Evolutionary conservation across 2,329 filamentous ascomycete species (phyloP), one percentile per base, ranked within the genome.

Genomic region (Chaetoscypha palmicola): DNA sequence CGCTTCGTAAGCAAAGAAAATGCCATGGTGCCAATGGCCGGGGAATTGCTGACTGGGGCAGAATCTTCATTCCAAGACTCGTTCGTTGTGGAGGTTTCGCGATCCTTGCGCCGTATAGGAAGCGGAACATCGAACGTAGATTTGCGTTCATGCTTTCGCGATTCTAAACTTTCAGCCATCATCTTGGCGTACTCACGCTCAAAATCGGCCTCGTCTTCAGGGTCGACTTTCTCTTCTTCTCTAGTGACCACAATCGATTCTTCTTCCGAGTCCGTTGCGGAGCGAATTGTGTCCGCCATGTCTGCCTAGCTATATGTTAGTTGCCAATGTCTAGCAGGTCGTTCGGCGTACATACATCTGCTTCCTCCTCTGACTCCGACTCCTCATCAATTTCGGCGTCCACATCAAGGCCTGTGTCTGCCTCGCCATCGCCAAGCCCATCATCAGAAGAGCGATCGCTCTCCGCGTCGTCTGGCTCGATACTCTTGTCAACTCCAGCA

Each of bases 161-260:
- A 94, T 55, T 98, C 92, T 58, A 95, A 70, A 67, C 91, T 96
- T 65, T 98, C 92, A 39, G 90, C 79, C 91, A 98, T 97, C 79
- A 98, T 86, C 66, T 94, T 96, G 28, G 92, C 90, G 64, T 95
- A 92, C 66, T 97, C 92, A 57, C 91, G 86, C 61, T 98, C 94
- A 62, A 98, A 98, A 32, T 98, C 92, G 5, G 91, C 92, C 60
- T 98, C 92, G 31, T 84, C 88, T 66, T 96, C 90, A 0, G 91
- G 90, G 54, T 98, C 90, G 45, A 90, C 76, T 56, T 91, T 79
- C 62, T 96, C 88, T 63, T 95, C 86, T 59, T 91, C 83, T 48
- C 90, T 81, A 34, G 88, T 94, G 37, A 98, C 91, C 33, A 96
- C 77, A 54, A 97, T 94, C 19, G 86, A 80, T 62, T 97, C 90